Percentiles rank a stretch among this genome's conserved stretches.
Conservation (phyloP, 148 eudicot species). For the Linanthus parryae region DNA sequence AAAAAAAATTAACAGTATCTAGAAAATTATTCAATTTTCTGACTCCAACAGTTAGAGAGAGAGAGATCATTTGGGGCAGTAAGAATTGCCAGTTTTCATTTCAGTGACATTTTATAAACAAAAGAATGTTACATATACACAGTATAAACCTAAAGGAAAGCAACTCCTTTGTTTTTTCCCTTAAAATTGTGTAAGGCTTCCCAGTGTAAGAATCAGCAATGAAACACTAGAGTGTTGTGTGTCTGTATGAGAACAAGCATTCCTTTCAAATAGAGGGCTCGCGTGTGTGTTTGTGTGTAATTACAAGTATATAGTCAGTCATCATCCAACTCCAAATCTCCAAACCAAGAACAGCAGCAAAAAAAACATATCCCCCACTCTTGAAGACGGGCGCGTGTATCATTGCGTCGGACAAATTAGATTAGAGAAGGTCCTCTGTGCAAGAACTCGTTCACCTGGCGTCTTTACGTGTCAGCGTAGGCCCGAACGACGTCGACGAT, state of each 20-base stretch:
- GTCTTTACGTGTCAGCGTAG: slow-evolving; percentile 18
- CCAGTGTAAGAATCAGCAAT: background rate
- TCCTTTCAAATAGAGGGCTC: background rate
- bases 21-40: no score
- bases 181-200: background rate
- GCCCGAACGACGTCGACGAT: slow-evolving; percentile 66
- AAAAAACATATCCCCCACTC: background rate
- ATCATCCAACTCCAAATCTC: background rate
- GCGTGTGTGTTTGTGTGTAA: background rate
- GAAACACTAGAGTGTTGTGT: background rate
- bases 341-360: background rate
- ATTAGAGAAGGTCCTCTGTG: slow-evolving; percentile 15
- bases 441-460: slow-evolving; percentile 19
- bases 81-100: slow-evolving; percentile 4
- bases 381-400: background rate
- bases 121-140: background rate
- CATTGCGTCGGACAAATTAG: background rate
- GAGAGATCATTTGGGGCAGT: background rate
- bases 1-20: background rate
- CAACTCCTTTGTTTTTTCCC: background rate
- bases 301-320: background rate
- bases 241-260: slow-evolving; percentile 9
- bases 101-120: background rate
- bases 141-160: background rate
- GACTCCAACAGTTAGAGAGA: background rate